phyloP scores from a whole-genome alignment of 257 asterid genomes.

The Gentiana dahurica region DNA sequence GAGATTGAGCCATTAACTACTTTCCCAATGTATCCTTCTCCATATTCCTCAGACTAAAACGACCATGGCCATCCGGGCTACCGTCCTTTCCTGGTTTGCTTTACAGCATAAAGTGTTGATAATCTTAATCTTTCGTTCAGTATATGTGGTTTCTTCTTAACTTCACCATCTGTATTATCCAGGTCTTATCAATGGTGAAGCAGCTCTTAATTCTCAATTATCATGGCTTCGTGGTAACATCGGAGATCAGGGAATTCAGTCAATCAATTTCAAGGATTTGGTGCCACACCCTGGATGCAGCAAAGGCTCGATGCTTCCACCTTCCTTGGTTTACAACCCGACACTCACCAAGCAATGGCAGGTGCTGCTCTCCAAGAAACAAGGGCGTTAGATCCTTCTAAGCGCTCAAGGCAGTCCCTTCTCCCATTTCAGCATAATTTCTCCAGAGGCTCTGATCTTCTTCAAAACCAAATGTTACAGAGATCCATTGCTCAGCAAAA shows the following conservation, averaged over 20 bases:
- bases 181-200: conserved; percentile 55
- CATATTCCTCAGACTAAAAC: conserved; percentile 80
- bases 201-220: conserved; percentile 50
- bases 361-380: conserved; percentile 47
- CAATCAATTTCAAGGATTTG: conserved; percentile 61
- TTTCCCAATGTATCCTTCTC: conserved; percentile 89
- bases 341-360: conserved; percentile 70
- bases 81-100: conserved; percentile 62
- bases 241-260: conserved; percentile 50
- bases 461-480: conserved; percentile 60
- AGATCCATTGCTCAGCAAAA: conserved; percentile 49
- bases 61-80: conserved; percentile 85
- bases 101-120: background rate
- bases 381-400: conserved; percentile 49
- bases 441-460: conserved; percentile 36
- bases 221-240: conserved; percentile 68
- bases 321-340: conserved; percentile 62
- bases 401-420: conserved; percentile 45
- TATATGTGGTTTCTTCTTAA: background rate
- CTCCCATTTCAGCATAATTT: conserved; percentile 55
- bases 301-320: conserved; percentile 57
- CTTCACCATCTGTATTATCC: conserved; percentile 11
- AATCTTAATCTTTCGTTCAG: background rate
- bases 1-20: conserved; percentile 85
- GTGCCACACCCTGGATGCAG: conserved; percentile 70